These are phyloP conservation scores for Dichomitus squalens DNA, from an alignment of 1,284 basidiomycete genomes.

Conservation along the genomic window DNA sequence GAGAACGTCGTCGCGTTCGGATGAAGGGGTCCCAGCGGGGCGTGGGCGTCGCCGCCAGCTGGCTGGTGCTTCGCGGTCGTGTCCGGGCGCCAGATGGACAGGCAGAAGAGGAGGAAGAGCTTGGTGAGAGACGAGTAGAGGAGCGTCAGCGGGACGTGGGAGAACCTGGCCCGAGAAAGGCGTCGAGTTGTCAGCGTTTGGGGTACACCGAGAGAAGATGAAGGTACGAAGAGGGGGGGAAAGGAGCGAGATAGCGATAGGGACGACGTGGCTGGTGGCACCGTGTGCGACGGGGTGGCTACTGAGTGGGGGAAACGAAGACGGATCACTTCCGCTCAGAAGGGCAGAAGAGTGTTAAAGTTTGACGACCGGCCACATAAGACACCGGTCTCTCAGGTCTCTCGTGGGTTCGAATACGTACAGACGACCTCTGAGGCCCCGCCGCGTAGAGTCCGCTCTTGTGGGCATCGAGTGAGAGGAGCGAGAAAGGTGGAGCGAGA, in stretches of 20 bases:
- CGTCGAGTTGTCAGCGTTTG: no score
- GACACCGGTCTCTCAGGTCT: background rate
- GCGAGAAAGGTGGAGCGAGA: conserved; percentile 18
- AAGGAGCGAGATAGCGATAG: background rate
- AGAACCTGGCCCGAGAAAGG: conserved; percentile 47
- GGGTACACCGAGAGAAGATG: background rate
- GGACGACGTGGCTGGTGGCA: background rate
- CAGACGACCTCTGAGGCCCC: no score
- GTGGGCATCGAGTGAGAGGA: background rate
- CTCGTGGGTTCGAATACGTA: conserved; percentile 1
- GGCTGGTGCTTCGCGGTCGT: conserved; percentile 9
- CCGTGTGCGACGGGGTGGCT: background rate
- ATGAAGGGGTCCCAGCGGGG: conserved; percentile 10
- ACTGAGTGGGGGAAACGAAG: background rate
- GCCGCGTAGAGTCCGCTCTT: background rate
- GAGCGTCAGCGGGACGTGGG: conserved; percentile 77
- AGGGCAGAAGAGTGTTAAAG: conserved; percentile 1
- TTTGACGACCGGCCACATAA: conserved; percentile 2
- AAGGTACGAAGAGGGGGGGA: background rate
- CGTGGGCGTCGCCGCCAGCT: background rate
- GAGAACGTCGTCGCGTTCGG: conserved; percentile 30
- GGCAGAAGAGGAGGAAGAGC: conserved; percentile 79
- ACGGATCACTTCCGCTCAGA: conserved; percentile 1
- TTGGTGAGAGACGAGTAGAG: conserved; percentile 89
- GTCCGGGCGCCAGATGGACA: conserved; percentile 81